Conservation (phyloP, 2,329 filamentous ascomycete genomes). For the Beauveria sp. region DNA sequence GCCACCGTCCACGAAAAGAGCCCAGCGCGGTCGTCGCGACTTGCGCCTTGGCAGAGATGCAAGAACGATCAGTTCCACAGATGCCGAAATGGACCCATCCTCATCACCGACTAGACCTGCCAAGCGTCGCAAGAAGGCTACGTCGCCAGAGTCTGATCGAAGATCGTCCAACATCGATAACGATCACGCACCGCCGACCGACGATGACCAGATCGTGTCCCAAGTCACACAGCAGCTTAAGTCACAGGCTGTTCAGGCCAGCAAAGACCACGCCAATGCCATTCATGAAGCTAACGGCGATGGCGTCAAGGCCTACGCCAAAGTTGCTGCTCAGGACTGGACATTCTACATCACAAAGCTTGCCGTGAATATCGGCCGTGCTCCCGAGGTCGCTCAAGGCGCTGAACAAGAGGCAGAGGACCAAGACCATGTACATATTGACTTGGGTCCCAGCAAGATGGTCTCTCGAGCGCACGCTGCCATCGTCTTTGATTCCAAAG, state of each 20-base stretch:
- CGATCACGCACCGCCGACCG: conserved; percentile 32
- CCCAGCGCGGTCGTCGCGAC: conserved; percentile 31
- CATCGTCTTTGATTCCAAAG: conserved; percentile 62
- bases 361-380: conserved; percentile 68
- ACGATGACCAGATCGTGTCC: conserved; percentile 49
- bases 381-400: conserved; percentile 42
- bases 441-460: conserved; percentile 77
- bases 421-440: conserved; percentile 65
- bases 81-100: conserved; percentile 39
- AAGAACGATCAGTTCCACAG: conserved; percentile 16
- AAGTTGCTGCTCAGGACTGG: conserved; percentile 76
- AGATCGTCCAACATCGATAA: conserved; percentile 20
- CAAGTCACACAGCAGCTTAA: conserved; percentile 48
- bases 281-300: conserved; percentile 55
- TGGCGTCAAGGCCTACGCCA: conserved; percentile 68
- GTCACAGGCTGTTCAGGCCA: conserved; percentile 46
- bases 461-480: conserved; percentile 71
- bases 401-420: conserved; percentile 38
- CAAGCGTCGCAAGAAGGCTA: conserved; percentile 54
- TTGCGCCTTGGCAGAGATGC: conserved; percentile 29
- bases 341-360: conserved; percentile 75
- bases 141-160: conserved; percentile 13
- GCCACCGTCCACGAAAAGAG: conserved; percentile 31
- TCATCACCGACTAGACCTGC: conserved; percentile 56
- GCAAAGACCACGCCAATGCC: conserved; percentile 54